These are phyloP conservation scores for Blastobotrys proliferans DNA, from an alignment of 1,139 yeast genomes.

Conservation along the genomic window DNA sequence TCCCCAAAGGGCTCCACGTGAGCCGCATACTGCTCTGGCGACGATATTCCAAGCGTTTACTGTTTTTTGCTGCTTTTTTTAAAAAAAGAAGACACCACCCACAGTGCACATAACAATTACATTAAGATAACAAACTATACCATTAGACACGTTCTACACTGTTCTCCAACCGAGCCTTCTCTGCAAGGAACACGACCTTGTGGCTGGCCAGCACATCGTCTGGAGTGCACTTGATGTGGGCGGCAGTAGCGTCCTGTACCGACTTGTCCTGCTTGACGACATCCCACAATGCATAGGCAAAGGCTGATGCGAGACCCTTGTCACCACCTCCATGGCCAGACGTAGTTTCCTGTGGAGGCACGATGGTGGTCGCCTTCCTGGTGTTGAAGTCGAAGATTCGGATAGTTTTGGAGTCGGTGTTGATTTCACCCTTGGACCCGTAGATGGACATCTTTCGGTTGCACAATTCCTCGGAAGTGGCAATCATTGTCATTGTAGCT, in stretches of 20 bases:
- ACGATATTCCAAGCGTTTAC: too few relatives aligned
- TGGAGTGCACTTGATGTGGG: conserved; percentile 26
- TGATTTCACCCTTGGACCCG: conserved; percentile 28
- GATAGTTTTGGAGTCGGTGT: conserved; percentile 26
- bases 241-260: conserved; percentile 22
- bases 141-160: conserved; percentile 18
- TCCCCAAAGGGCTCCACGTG: too few relatives aligned
- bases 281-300: conserved; percentile 25
- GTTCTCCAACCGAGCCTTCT: conserved; percentile 24
- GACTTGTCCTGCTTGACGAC: conserved; percentile 19
- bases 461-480: conserved; percentile 27
- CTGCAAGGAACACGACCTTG: conserved; percentile 28
- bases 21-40: too few relatives aligned
- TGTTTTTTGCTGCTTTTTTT: too few relatives aligned
- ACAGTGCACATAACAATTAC: not conserved
- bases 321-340: conserved; percentile 33
- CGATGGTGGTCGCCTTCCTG: conserved; percentile 16
- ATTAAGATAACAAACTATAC: not conserved
- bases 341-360: conserved; percentile 18
- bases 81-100: too few relatives aligned
- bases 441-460: conserved; percentile 26
- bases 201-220: conserved; percentile 26
- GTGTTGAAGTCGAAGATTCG: conserved; percentile 26
- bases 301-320: conserved; percentile 26
- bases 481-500: conserved; percentile 32